Percentiles rank a stretch among this genome's conserved stretches.
These are phyloP conservation scores for Centrapalus pauciflorus DNA, from an alignment of 129 eudicot genomes.

Conservation along the genomic window DNA sequence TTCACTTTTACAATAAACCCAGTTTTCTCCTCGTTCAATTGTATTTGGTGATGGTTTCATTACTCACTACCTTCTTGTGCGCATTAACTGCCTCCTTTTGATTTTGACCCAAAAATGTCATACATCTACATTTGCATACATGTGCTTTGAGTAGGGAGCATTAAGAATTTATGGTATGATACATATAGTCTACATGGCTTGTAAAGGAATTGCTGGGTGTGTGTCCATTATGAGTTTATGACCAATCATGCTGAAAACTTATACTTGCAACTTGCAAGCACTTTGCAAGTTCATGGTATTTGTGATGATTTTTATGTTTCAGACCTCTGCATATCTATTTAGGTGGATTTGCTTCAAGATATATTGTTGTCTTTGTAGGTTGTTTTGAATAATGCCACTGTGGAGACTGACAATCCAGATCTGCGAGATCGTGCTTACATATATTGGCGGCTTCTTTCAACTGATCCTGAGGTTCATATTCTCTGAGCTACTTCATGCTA, in stretches of 20 bases:
- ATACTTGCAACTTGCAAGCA: not conserved
- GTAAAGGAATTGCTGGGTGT: too few relatives aligned
- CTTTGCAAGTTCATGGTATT: conserved; percentile 3
- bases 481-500: not conserved
- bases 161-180: not conserved
- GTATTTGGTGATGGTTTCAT: not conserved
- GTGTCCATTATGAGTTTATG: not conserved
- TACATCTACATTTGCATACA: too few relatives aligned
- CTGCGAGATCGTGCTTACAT: conserved; percentile 97
- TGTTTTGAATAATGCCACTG: conserved; percentile 96
- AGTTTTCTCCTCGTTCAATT: too few relatives aligned
- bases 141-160: not conserved
- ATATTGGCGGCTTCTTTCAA: conserved; percentile 99
- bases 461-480: conserved; percentile 90
- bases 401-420: conserved; percentile 99
- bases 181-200: not conserved
- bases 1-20: too few relatives aligned
- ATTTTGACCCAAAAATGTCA: too few relatives aligned
- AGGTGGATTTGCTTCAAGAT: not conserved
- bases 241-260: not conserved
- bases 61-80: too few relatives aligned
- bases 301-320: not conserved
- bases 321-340: not conserved
- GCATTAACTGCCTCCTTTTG: too few relatives aligned
- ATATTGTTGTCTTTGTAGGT: conserved; percentile 46